Evolutionary conservation across 2,329 filamentous ascomycete species (phyloP).

Genomic region (Phialophora verrucosa): DNA sequence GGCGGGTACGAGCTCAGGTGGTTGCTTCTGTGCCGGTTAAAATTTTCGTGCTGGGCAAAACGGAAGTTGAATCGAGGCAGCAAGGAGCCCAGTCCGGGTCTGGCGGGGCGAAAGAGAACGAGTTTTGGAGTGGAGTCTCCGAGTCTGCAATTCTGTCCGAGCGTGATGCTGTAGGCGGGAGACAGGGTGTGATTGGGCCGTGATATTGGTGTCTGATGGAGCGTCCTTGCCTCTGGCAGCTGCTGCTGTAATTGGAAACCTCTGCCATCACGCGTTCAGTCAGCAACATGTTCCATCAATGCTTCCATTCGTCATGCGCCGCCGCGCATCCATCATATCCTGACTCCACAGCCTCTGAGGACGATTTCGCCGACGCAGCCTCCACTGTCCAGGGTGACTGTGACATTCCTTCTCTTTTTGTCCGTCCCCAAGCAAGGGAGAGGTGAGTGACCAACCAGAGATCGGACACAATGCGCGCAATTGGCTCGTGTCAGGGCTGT

Average conservation of each 20-base stretch:
- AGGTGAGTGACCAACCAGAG: constrained; percentile 29
- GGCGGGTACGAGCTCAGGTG: constrained; percentile 17
- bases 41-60: constrained; percentile 29
- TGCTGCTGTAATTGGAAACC: constrained; percentile 28
- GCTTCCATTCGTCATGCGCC: constrained; percentile 7
- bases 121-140: constrained; percentile 24
- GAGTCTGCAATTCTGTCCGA: constrained; percentile 13
- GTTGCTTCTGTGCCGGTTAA: constrained; percentile 24
- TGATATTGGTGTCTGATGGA: constrained; percentile 12
- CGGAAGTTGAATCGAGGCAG: constrained; percentile 23
- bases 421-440: constrained; percentile 7
- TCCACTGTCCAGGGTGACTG: constrained; percentile 7
- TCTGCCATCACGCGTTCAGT: constrained; percentile 24
- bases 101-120: constrained; percentile 17
- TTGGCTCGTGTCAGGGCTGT: constrained; percentile 20
- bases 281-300: constrained; percentile 20
- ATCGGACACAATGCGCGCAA: constrained; percentile 11
- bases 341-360: neutral
- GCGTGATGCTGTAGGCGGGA: constrained; percentile 24
- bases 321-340: constrained; percentile 2
- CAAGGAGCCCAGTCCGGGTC: constrained; percentile 14
- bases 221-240: constrained; percentile 4
- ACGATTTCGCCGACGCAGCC: constrained; percentile 8
- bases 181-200: constrained; percentile 21
- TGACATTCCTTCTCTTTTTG: constrained; percentile 10